A percentile compares a stretch with the other conserved stretches of the same genome.
Conservation (phyloP, 78 protist genomes). For the Dictyostelium discoideum region DNA sequence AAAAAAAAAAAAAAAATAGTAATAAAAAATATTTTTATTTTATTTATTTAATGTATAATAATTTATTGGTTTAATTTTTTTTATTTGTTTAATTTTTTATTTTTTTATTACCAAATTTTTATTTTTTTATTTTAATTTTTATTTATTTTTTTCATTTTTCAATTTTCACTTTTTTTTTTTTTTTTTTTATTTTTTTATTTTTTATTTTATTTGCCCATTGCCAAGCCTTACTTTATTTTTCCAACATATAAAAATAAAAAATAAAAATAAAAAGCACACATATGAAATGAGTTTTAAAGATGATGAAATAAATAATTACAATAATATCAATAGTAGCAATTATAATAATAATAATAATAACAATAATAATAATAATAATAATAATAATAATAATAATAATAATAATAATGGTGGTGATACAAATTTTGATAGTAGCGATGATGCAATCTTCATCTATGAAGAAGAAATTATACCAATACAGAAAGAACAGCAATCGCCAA, state of each 20-base stretch:
- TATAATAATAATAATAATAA: not conserved
- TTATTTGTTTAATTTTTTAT: too few relatives aligned
- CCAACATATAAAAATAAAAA: too few relatives aligned
- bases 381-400: not conserved
- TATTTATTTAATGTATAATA: too few relatives aligned
- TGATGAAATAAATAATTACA: not conserved
- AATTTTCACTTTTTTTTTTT: not conserved
- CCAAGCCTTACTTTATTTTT: not conserved
- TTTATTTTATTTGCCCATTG: not conserved
- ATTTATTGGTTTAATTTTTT: too few relatives aligned
- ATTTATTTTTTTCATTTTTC: not conserved
- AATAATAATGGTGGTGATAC: not conserved
- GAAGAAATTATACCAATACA: not conserved
- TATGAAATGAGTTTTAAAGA: not conserved
- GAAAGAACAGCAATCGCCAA: not conserved
- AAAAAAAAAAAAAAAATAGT: too few relatives aligned
- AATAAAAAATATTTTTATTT: too few relatives aligned
- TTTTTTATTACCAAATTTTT: too few relatives aligned
- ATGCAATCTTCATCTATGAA: not conserved
- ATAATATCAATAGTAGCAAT: not conserved
- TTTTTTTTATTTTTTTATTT: not conserved
- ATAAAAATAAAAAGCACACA: not conserved
- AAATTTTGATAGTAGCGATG: not conserved
- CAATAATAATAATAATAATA: not conserved
- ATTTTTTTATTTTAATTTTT: too few relatives aligned